phyloP scores from a whole-genome alignment of 106 monocot species.

The Gastrodia elata region DNA sequence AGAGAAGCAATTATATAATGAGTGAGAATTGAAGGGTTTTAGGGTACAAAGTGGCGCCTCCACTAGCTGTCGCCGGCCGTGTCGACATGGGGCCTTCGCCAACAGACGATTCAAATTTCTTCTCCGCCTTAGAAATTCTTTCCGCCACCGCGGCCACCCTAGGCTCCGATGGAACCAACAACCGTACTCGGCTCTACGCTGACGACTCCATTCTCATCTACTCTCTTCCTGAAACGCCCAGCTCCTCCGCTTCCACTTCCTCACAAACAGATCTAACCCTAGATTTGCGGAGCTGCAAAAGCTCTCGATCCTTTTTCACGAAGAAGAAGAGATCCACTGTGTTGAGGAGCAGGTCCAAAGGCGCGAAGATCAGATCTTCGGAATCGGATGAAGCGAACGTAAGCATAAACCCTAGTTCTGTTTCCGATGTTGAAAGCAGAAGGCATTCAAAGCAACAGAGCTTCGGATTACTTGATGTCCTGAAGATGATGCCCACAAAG shows the following conservation, averaged over 20 bases:
- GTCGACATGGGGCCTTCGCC: neutral
- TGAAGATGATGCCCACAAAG: neutral
- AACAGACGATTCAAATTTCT: neutral
- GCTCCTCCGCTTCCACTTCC: neutral
- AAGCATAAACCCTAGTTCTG: neutral
- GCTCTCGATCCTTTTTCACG: neutral
- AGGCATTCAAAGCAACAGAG: neutral
- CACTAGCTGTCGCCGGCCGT: neutral
- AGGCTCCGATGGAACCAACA: too few relatives aligned
- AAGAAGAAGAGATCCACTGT: neutral
- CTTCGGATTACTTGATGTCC: neutral
- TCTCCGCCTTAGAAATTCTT: neutral
- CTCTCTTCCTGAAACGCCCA: slow-evolving; percentile 1
- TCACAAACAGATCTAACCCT: neutral
- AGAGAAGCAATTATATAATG: too few relatives aligned
- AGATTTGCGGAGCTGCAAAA: neutral
- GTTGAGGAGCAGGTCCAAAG: neutral
- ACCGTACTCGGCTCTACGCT: neutral
- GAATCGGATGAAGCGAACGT: neutral
- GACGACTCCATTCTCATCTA: slow-evolving; percentile 8
- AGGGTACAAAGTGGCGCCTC: too few relatives aligned
- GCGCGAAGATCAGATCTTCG: neutral
- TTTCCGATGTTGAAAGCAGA: neutral
- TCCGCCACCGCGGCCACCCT: neutral
- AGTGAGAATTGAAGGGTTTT: too few relatives aligned